Evolutionary conservation across 371 early-diverging fungal species (phyloP).

Genomic region (Actinomucor elegans): DNA sequence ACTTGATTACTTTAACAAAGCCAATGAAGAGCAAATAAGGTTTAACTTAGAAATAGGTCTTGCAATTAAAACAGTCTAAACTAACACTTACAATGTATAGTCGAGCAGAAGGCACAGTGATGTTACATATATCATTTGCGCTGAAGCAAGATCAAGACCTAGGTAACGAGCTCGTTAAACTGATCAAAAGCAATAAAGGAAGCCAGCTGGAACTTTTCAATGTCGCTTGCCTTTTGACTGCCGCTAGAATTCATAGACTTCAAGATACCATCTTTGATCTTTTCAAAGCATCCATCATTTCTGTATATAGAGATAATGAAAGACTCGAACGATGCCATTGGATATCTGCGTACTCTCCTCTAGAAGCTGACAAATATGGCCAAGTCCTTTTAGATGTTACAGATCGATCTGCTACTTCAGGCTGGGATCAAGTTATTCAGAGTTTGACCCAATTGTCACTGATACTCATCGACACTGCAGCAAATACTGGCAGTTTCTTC

Average conservation of each 20-base stretch:
- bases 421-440: slow-evolving; percentile 65
- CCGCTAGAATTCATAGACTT: slow-evolving; percentile 60
- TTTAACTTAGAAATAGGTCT: no score
- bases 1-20: slow-evolving; percentile 14
- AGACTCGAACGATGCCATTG: slow-evolving; percentile 49
- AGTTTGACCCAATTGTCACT: slow-evolving; percentile 57
- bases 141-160: slow-evolving; percentile 66
- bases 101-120: slow-evolving; percentile 57
- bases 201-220: slow-evolving; percentile 50
- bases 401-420: slow-evolving; percentile 48
- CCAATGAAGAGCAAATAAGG: not conserved
- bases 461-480: slow-evolving; percentile 51
- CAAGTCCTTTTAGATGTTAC: slow-evolving; percentile 27
- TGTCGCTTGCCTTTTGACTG: slow-evolving; percentile 56
- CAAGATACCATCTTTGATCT: slow-evolving; percentile 55
- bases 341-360: slow-evolving; percentile 30
- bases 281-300: slow-evolving; percentile 44
- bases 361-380: not conserved
- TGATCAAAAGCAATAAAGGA: slow-evolving; percentile 46
- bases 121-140: slow-evolving; percentile 63
- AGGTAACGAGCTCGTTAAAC: slow-evolving; percentile 58
- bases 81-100: no score
- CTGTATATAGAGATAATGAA: slow-evolving; percentile 53
- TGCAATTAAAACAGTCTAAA: no score
- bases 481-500: slow-evolving; percentile 20